Conservation (phyloP, 495 filamentous ascomycete species). For the Haplographium delicatum region DNA sequence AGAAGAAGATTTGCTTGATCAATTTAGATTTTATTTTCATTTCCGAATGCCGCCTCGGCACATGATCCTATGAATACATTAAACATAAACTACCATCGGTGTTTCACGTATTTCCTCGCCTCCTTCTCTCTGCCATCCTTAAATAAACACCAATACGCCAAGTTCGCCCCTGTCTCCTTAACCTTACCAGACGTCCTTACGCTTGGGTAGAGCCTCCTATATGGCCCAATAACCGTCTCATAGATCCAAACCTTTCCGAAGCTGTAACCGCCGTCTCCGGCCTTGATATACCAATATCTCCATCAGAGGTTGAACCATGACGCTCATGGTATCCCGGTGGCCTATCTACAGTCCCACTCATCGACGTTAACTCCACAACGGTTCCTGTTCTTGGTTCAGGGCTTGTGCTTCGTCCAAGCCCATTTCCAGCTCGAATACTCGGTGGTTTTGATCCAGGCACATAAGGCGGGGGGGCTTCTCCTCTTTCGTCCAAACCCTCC, state of each 20-base stretch:
- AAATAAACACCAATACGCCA: background rate
- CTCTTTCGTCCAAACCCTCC: constrained; percentile 49
- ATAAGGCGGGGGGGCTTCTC: constrained; percentile 55
- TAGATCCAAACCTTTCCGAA: constrained; percentile 7
- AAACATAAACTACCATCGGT: too few relatives aligned
- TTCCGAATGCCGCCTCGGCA: background rate
- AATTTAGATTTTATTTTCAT: background rate
- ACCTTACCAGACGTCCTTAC: background rate
- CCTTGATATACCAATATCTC: constrained; percentile 4
- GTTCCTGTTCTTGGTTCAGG: constrained; percentile 2
- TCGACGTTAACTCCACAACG: constrained; percentile 10
- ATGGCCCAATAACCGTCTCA: constrained; percentile 3
- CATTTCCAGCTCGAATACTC: constrained; percentile 20
- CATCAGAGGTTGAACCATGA: background rate
- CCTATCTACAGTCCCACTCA: background rate
- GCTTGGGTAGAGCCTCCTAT: background rate
- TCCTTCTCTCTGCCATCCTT: too few relatives aligned
- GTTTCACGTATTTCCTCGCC: too few relatives aligned
- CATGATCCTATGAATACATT: background rate
- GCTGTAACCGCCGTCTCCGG: constrained; percentile 13
- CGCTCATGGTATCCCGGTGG: constrained; percentile 18
- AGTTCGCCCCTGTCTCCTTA: background rate
- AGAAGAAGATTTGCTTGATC: constrained; percentile 26
- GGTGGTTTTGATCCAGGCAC: constrained; percentile 26
- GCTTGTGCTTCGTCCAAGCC: background rate